Evolutionary conservation across 441 rosid genomes (phyloP).

Genomic region (Erysimum cheiri): DNA sequence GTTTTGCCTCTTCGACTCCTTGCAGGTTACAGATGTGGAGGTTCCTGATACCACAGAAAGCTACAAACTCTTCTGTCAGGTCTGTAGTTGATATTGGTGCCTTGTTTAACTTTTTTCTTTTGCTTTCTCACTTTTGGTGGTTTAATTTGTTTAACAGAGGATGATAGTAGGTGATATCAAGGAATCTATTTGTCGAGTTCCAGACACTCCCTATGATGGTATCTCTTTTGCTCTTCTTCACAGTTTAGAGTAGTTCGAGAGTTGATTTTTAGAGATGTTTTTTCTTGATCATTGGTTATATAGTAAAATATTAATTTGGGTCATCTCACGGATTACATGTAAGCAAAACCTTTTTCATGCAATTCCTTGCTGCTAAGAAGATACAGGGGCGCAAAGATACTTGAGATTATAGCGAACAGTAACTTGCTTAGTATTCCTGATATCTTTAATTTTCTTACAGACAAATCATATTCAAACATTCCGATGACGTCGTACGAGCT

Average conservation of each 20-base stretch:
- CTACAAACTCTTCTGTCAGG: constrained; percentile 91
- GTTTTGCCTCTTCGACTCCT: constrained; percentile 23
- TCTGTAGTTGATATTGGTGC: constrained; percentile 39
- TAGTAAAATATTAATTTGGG: not conserved
- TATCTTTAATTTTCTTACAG: constrained; percentile 48
- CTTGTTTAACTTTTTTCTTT: constrained; percentile 12
- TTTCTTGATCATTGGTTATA: not conserved
- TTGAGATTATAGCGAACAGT: not conserved
- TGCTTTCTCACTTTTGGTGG: constrained; percentile 32
- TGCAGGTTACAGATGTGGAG: constrained; percentile 77
- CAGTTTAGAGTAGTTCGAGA: not conserved
- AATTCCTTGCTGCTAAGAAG: not conserved
- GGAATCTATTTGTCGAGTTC: constrained; percentile 92
- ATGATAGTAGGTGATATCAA: constrained; percentile 91
- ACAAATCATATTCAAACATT: constrained; percentile 83
- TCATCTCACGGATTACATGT: not conserved
- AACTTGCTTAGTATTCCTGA: constrained; percentile 27
- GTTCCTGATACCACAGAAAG: constrained; percentile 85
- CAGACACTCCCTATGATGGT: constrained; percentile 98
- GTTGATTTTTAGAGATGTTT: constrained; percentile 1
- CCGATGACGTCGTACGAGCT: constrained; percentile 97
- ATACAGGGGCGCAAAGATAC: not conserved
- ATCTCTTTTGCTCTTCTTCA: constrained; percentile 6
- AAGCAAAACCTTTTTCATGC: not conserved
- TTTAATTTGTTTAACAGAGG: constrained; percentile 57